Percentiles rank a stretch among this genome's conserved stretches.
These are phyloP conservation scores for Colletotrichum tanaceti DNA, from an alignment of 2,329 filamentous ascomycete species.

Conservation along the genomic window DNA sequence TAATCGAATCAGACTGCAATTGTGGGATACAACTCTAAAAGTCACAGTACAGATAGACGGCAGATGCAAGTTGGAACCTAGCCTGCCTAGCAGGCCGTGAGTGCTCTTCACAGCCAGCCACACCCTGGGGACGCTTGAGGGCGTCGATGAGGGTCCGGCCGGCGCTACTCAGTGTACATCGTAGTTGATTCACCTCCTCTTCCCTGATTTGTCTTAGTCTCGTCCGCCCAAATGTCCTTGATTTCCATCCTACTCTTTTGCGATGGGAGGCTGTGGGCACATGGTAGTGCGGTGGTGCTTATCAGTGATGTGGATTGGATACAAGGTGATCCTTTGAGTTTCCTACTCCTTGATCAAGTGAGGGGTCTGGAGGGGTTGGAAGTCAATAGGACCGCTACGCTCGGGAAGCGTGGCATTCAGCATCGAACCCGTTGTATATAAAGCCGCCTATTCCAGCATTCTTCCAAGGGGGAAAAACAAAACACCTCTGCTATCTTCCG, in stretches of 20 bases:
- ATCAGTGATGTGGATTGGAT: background rate
- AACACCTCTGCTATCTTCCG: background rate
- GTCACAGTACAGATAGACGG: too few species aligned
- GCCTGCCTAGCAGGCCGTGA: too few species aligned
- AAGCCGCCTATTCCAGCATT: background rate
- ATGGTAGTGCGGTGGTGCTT: background rate
- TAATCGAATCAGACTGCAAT: background rate
- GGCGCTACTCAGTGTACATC: background rate
- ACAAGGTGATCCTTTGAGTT: background rate
- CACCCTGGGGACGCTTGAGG: background rate
- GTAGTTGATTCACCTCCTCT: background rate
- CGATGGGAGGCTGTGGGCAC: background rate
- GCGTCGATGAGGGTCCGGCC: background rate
- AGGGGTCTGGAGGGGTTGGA: background rate
- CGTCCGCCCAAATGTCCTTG: background rate
- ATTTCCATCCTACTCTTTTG: background rate
- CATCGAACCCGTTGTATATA: background rate
- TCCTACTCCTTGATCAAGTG: background rate
- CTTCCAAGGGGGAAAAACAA: too few species aligned
- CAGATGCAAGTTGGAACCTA: background rate
- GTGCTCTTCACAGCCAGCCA: background rate
- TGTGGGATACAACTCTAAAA: too few species aligned
- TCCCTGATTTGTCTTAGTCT: background rate
- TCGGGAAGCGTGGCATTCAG: background rate
- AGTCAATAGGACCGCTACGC: background rate